Evolutionary conservation across 345 rosid species (phyloP), one percentile per base, ranked within the genome.

Genomic region (Sisymbrium irio): DNA sequence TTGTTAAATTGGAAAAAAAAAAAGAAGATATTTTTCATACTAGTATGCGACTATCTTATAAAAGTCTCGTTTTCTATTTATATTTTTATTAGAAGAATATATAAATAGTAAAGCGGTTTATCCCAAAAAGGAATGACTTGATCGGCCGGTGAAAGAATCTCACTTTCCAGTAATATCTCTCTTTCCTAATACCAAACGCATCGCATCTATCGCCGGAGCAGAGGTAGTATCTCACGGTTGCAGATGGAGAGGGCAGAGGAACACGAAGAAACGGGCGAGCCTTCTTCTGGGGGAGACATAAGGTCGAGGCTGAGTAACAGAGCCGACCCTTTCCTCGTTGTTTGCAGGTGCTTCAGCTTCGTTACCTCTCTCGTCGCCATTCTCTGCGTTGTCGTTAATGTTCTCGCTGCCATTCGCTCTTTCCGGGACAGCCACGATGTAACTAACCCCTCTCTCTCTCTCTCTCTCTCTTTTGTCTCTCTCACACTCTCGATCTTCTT

Each of bases 391-490:
- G 87, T 80, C 39, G 97, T 95, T 73, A 95, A 95, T 69, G 83
- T 89, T 75, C 86, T 90, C 77, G 94, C 97, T 14, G 99, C 97
- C 37, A 50, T 92, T 67, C 82, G 89, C 28, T 89, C 94, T 74
- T 92, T 92, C 88, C 56, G 82, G 19, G 61, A 81, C 37, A 89
- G 94, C 79, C 85, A 82, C 74, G 96, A 95, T 84, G 99, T 92
- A 95, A 83, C 98, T 92, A 83, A 17, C 64, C 17, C 11, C 55
- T 50, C 14, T 15, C 6, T 35, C 35, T 6, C 11, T 13, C 10
- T 65, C 15, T 65, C 33, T 12, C 18, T 39, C 17, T 50, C 20
- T 44, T 20, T 28, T 41, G 2, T 20, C 9, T 18, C 25, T 18
- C 11, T 41, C n/a, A 62, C 9, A 14, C 25, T 18, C 11, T 41